Conservation (phyloP, 768 basidiomycete genomes). For the Mrakia hoshinonis region DNA sequence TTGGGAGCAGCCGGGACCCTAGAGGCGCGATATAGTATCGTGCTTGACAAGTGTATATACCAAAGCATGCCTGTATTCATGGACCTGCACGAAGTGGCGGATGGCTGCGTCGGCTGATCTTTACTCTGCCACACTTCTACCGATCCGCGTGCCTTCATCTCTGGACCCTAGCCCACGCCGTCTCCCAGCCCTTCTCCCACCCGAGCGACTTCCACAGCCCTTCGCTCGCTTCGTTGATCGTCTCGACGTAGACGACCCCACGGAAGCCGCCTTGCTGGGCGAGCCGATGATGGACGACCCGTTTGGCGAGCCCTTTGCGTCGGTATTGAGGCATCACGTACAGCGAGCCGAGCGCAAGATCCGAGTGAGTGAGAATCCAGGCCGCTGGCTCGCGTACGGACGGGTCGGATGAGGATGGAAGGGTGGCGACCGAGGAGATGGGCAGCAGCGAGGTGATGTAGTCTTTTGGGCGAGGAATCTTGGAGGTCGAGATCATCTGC, state of each 20-base stretch:
- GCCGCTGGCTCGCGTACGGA: not conserved
- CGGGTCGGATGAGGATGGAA: not conserved
- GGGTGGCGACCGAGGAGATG: conserved; percentile 5
- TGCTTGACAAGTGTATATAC: too few relatives aligned
- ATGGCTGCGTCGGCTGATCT: too few relatives aligned
- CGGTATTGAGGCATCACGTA: not conserved
- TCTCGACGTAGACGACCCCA: not conserved
- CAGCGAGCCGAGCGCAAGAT: conserved; percentile 7
- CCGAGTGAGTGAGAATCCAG: conserved; percentile 17
- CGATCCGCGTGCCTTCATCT: not conserved
- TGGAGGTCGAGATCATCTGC: conserved; percentile 15
- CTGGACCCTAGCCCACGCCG: not conserved
- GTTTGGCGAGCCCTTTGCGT: conserved; percentile 7
- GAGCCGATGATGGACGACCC: conserved; percentile 1
- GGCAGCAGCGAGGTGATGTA: conserved; percentile 12
- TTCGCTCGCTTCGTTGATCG: not conserved
- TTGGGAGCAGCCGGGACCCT: too few relatives aligned
- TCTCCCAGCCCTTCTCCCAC: not conserved
- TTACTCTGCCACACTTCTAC: too few relatives aligned
- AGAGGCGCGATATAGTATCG: too few relatives aligned
- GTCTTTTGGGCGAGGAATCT: not conserved
- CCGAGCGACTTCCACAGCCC: not conserved
- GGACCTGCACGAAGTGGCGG: too few relatives aligned
- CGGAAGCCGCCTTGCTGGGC: not conserved
- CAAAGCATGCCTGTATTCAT: too few relatives aligned